Evolutionary conservation across 306 rosid genomes (phyloP), one percentile per base, ranked within the genome.

Genomic region (Quercus dentata): DNA sequence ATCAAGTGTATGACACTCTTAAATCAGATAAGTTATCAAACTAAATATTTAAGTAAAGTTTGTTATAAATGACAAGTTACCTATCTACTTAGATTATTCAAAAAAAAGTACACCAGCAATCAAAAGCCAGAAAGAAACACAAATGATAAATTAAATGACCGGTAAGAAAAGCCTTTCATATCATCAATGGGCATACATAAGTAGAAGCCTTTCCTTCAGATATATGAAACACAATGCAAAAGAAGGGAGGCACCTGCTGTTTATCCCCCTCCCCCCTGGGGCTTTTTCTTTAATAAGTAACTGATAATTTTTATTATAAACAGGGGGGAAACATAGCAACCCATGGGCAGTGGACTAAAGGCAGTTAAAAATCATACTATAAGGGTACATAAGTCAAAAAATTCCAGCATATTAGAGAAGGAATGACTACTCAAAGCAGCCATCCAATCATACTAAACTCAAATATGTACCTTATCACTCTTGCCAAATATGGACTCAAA

Each of bases 1-100:
- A 85, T 76, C 74, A 76, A 13, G 71, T 56, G 73, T 71, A 73
- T 31, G 62, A 73, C 41, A 62, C 46, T 59, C 12, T 10, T 41
- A 67, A 56, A 46, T 58, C 63, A 30, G 64, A 67, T 65, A n/a
- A 78, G 46, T 41, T 41, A 41, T 41, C 46, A 8, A 41, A 41
- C 46, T 41, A 8, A 3, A 10, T 15, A 14, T 33, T 18, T 35
- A 68, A 3, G 21, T 33, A 30, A 38, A 70, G 18, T 20, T 70
- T 33, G 23, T 35, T 33, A 21, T 7, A 68, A 69, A 56, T 21
- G 44, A 28, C 25, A 21, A 33, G 25, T 56, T 58, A 70, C 30
- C 6, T 9, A 68, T 30, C 41, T 23, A 78, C 51, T n/a, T 44
- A 21, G n/a, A 33, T 20, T 56, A 78, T 5, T 41, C 20, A 20